Base-by-base conservation (phyloP, 1,139 yeast genomes). In the Yamadazyma diospyri region DNA sequence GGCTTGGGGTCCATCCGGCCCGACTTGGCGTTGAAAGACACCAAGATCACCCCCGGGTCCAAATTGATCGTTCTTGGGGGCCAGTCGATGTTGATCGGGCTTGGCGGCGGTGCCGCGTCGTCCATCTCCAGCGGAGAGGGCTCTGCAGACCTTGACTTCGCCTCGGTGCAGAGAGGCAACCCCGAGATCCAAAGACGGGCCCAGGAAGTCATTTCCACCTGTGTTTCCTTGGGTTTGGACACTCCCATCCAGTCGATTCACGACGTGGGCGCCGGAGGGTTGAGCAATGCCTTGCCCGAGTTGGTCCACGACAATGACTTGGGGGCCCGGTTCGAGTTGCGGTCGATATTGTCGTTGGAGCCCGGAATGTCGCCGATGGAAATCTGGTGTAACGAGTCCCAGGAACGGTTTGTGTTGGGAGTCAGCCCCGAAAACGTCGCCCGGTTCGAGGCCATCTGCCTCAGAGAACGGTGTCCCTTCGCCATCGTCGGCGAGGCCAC, bases 281-380 rank as follows among this genome's bases (percentile, higher is more conserved):
- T 94, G 47, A 88, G 97, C 19, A 94, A 94, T 53, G 98, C 98
- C 7, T 71, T 94, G 47, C 97, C 99, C 2, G 99, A 94, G 65
- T 74, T 94, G 47, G 98, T 92, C 24, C 97, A 94, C 53, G 98
- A 94, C 57, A 92, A 92, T 57, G 94, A 83, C 44, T 73, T 94
- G 41, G 99, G 99, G 57, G 99, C 97, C 25, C 72, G 59, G 45
- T 92, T 94, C 46, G 97, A 94, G 58, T 74, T 94, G 42, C 81
- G 99, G 63, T 85, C 89, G 37, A 82, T 94, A 37, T 77, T 95
- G 37, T 81, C 89, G 23, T 76, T 88, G 45, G 99, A 94, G 60
- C 95, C 96, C 30, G 95, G 97, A 37, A 88, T 94, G 97, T 89
- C 97, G 7, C 97, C 99, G 35, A 86, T 92, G 95, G 98, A 94